phyloP scores from a whole-genome alignment of 2,329 filamentous ascomycete genomes.

The Didymella glomerata region DNA sequence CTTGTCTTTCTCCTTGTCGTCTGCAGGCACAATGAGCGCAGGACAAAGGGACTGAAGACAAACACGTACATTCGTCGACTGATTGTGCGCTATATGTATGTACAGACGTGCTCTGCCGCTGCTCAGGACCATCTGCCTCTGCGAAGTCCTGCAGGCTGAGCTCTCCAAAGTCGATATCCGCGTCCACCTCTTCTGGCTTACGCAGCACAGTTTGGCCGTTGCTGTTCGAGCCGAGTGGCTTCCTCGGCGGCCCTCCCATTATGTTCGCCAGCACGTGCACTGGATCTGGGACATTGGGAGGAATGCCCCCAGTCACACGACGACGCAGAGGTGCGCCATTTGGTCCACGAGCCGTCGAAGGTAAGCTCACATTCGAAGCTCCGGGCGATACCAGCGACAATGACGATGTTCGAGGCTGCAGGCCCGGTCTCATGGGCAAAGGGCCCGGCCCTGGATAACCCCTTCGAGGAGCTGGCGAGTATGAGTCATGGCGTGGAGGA shows the following conservation, averaged over 20 bases:
- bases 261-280: slow-evolving; percentile 72
- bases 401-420: slow-evolving; percentile 77
- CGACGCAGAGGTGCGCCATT: slow-evolving; percentile 73
- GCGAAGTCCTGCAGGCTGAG: slow-evolving; percentile 79
- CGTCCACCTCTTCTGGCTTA: slow-evolving; percentile 60
- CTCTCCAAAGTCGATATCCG: slow-evolving; percentile 79
- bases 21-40: slow-evolving; percentile 55
- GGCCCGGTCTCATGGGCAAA: slow-evolving; percentile 71
- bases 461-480: slow-evolving; percentile 76
- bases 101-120: slow-evolving; percentile 49
- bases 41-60: slow-evolving; percentile 28
- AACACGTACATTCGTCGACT: slow-evolving; percentile 74
- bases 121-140: slow-evolving; percentile 45
- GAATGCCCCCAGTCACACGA: slow-evolving; percentile 63
- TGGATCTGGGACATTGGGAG: slow-evolving; percentile 70
- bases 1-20: slow-evolving; percentile 81
- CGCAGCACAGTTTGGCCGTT: slow-evolving; percentile 47
- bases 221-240: slow-evolving; percentile 26
- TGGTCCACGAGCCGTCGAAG: slow-evolving; percentile 68
- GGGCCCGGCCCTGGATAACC: slow-evolving; percentile 75
- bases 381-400: slow-evolving; percentile 76
- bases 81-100: slow-evolving; percentile 66
- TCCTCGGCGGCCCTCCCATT: slow-evolving; percentile 56
- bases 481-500: slow-evolving; percentile 70
- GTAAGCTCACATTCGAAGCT: slow-evolving; percentile 79